Evolutionary conservation across 441 rosid genomes (phyloP).

Genomic region (Sinapis alba): DNA sequence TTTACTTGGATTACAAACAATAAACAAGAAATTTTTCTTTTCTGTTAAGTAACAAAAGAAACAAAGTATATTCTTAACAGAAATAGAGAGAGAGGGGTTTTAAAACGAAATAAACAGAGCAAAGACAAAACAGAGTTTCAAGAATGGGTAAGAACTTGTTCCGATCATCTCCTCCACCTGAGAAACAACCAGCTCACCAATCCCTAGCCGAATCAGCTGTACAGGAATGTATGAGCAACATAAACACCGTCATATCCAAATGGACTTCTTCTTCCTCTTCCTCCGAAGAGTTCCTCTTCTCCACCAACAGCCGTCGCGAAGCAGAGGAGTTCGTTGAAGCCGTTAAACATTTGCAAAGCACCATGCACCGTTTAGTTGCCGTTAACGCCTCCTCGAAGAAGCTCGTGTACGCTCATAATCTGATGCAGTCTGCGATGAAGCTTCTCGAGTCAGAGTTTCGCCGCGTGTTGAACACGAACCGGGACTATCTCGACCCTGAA

Average conservation of each 20-base stretch:
- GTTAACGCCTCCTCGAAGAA: constrained; percentile 43
- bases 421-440: constrained; percentile 84
- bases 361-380: constrained; percentile 54
- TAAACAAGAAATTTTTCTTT: background rate
- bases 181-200: constrained; percentile 33
- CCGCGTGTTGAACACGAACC: constrained; percentile 66
- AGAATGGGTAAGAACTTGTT: constrained; percentile 38
- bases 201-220: constrained; percentile 50
- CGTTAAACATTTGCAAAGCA: constrained; percentile 55
- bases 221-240: constrained; percentile 49
- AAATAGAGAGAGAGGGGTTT: background rate
- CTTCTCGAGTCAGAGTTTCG: constrained; percentile 75
- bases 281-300: constrained; percentile 50
- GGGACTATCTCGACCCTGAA: constrained; percentile 68
- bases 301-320: constrained; percentile 58
- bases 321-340: constrained; percentile 61
- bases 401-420: constrained; percentile 54
- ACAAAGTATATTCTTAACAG: background rate
- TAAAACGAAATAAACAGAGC: no score
- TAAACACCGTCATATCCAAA: constrained; percentile 47
- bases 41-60: background rate
- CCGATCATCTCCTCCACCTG: constrained; percentile 37
- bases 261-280: constrained; percentile 47
- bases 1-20: constrained; percentile 9
- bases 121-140: background rate